Conservation (phyloP, 2,329 filamentous ascomycete species). For the Aspergillus tamarii region DNA sequence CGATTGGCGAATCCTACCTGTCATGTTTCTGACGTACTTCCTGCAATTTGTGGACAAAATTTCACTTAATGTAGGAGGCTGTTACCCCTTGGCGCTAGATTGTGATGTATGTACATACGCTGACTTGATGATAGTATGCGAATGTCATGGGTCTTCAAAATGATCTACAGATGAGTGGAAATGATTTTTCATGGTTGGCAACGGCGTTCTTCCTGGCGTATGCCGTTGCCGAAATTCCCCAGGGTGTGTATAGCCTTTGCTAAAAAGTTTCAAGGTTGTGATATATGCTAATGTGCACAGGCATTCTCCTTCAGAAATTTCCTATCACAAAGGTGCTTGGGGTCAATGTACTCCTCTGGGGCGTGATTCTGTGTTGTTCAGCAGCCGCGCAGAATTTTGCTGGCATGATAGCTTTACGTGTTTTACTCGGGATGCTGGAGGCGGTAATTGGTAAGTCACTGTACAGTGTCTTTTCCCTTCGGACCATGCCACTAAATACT, state of each 20-base stretch:
- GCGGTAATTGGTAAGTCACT: constrained; percentile 34
- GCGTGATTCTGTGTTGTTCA: constrained; percentile 43
- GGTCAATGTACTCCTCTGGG: constrained; percentile 62
- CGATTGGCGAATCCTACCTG: constrained; percentile 62
- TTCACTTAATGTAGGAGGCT: constrained; percentile 56
- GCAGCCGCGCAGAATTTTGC: constrained; percentile 56
- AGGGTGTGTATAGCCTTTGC: constrained; percentile 46
- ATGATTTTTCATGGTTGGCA: constrained; percentile 65
- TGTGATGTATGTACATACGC: neutral
- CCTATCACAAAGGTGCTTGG: constrained; percentile 66
- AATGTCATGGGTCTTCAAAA: constrained; percentile 65
- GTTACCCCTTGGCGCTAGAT: neutral
- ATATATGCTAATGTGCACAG: constrained; percentile 32
- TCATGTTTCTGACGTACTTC: constrained; percentile 66
- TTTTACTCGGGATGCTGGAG: constrained; percentile 61
- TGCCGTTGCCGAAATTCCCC: constrained; percentile 62
- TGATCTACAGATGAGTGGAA: constrained; percentile 59
- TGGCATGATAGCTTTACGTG: constrained; percentile 56
- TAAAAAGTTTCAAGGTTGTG: neutral
- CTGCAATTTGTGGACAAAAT: constrained; percentile 69
- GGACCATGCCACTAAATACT: neutral
- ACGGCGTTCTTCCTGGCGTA: constrained; percentile 67
- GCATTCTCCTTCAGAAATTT: constrained; percentile 62
- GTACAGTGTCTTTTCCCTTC: no score
- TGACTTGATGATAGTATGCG: constrained; percentile 55